These are phyloP conservation scores for Schizosaccharomyces lindneri DNA, from an alignment of 805 yeast genomes.

Conservation along the genomic window DNA sequence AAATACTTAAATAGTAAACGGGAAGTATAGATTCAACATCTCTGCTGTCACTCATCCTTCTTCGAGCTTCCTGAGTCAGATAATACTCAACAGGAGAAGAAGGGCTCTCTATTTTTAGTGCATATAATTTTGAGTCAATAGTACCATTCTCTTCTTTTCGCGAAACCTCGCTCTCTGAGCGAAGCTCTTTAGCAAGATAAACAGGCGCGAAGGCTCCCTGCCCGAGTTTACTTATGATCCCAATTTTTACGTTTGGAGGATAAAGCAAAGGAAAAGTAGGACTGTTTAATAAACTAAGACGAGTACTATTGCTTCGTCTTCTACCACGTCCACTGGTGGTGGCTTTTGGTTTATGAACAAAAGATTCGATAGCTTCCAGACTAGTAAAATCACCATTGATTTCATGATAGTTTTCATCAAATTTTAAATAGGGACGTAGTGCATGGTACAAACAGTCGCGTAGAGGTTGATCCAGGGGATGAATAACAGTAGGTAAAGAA, in stretches of 20 bases:
- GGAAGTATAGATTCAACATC: constrained; percentile 21
- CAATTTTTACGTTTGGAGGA: constrained; percentile 3
- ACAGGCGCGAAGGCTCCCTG: constrained; percentile 65
- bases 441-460: background rate
- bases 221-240: constrained; percentile 33
- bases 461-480: background rate
- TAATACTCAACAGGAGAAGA: constrained; percentile 62
- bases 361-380: background rate
- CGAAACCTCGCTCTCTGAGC: background rate
- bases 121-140: constrained; percentile 17
- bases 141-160: constrained; percentile 18
- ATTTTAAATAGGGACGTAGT: background rate
- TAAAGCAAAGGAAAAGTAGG: background rate
- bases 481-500: background rate
- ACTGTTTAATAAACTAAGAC: background rate
- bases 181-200: constrained; percentile 22
- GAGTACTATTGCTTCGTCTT: background rate
- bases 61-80: constrained; percentile 33
- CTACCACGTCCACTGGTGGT: background rate
- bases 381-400: background rate
- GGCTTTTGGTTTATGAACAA: background rate
- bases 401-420: background rate
- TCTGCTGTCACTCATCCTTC: constrained; percentile 14
- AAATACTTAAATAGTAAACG: constrained; percentile 28
- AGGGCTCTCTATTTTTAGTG: constrained; percentile 51